Evolutionary conservation across 1,284 basidiomycete species (phyloP).

Genomic region (Tylopilus microsporus): DNA sequence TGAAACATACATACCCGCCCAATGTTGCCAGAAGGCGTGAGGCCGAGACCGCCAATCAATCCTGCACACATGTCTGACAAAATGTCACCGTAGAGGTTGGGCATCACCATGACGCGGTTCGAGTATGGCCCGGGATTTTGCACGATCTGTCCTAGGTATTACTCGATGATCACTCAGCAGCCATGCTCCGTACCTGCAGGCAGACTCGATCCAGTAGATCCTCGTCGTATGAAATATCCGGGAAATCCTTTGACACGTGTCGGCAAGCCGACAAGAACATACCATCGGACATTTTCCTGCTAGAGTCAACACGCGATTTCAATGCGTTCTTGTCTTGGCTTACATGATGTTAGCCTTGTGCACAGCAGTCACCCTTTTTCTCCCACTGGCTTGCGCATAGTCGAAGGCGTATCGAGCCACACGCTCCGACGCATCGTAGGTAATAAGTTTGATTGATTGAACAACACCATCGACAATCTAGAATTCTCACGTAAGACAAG

Average conservation of each 20-base stretch:
- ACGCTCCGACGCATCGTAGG: constrained; percentile 97
- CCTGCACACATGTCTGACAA: constrained; percentile 99
- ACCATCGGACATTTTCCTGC: constrained; percentile 98
- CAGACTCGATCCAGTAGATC: constrained; percentile 97
- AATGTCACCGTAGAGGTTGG: constrained; percentile 97
- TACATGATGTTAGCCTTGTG: constrained; percentile 99
- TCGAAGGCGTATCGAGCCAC: constrained; percentile 99
- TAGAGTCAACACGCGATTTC: constrained; percentile 13
- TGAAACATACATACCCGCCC: constrained; percentile 60
- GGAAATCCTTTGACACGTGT: constrained; percentile 94
- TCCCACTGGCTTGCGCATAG: constrained; percentile 84
- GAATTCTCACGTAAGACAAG: constrained; percentile 13
- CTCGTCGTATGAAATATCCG: constrained; percentile 92
- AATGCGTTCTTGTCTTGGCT: constrained; percentile 25
- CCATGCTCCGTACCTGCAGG: constrained; percentile 59
- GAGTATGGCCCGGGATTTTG: constrained; percentile 92
- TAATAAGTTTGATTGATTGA: constrained; percentile 99
- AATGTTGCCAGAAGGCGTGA: constrained; percentile 98
- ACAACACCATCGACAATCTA: constrained; percentile 96
- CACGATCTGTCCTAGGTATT: constrained; percentile 56
- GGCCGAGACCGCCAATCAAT: constrained; percentile 94
- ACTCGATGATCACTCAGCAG: constrained; percentile 1
- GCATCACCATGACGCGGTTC: constrained; percentile 99
- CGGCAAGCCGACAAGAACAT: constrained; percentile 99
- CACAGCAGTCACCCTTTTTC: constrained; percentile 94